Evolutionary conservation across 371 early-diverging fungal species (phyloP), one percentile per base, ranked within the genome.

Genomic region (Circinella minor): DNA sequence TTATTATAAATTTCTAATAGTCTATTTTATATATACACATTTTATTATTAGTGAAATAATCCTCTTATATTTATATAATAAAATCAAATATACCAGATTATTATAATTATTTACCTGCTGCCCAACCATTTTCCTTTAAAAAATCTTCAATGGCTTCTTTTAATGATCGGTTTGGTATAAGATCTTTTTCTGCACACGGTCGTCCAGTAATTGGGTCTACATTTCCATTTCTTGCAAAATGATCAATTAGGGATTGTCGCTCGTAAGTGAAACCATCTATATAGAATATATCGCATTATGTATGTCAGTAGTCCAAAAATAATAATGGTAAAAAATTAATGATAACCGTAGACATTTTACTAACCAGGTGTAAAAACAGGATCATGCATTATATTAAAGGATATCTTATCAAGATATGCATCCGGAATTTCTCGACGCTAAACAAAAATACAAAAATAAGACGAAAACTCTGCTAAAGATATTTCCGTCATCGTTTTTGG

Each of bases 161-260:
- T 55, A 94, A 71, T 4, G 93, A 91, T 36, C 89, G 77, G 72
- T 94, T 93, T 0, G 93, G 92, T 36, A 91, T 70, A 3, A 94
- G 67, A 55, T 91, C 88, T 9, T 66, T 77, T 66, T 91, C 93
- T 0, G 82, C 83, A 71, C 91, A 79, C 1, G 91, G 88, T 61
- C 82, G 83, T 54, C 92, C 84, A 6, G 92, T 83, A 20, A 93
- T 81, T 1, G 94, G 94, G 77, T 94, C 94, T 78, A 91, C 91
- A 65, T 86, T 77, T 7, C 94, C 92, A 65, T 92, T 92, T 69
- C 90, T 81, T 18, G 79, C 78, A 61, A 94, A 86, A 67, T 93
- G 92, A 18, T 88, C 83, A 47, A 89, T 70, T n/a, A 94, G 81
- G 20, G 91, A 90, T 36, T 85, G 77, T 37, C 92, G 84, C 73